phyloP scores from a whole-genome alignment of 2,329 filamentous ascomycete genomes.

The Teratosphaeria pseudoeucalypti region DNA sequence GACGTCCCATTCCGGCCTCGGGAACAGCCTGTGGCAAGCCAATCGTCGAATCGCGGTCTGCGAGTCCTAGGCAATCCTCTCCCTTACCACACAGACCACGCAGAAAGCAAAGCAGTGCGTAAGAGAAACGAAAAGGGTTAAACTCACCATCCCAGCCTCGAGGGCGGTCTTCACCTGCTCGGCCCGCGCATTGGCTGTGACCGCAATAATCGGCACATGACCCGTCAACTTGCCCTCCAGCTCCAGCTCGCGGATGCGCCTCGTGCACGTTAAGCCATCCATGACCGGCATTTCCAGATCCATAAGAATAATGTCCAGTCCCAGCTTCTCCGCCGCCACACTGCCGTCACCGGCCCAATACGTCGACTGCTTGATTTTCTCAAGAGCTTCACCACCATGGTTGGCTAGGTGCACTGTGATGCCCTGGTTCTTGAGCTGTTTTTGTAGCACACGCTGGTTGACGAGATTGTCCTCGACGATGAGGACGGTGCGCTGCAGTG shows the following conservation, averaged over 20 bases:
- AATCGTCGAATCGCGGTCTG: too few species aligned
- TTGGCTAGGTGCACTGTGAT: conserved; percentile 38
- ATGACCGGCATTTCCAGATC: conserved; percentile 77
- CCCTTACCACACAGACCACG: too few species aligned
- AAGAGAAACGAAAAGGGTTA: neutral
- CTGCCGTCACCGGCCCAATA: conserved; percentile 27
- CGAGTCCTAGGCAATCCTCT: too few species aligned
- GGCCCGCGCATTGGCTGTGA: conserved; percentile 68
- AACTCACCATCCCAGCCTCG: conserved; percentile 54
- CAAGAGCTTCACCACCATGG: conserved; percentile 40
- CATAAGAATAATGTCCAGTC: conserved; percentile 54
- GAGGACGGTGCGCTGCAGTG: conserved; percentile 17
- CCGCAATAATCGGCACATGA: conserved; percentile 70
- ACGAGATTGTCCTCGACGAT: conserved; percentile 39
- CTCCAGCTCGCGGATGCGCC: conserved; percentile 59
- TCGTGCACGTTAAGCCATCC: conserved; percentile 67
- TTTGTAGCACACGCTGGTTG: conserved; percentile 39
- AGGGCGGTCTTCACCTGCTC: conserved; percentile 65
- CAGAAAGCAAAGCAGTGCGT: neutral
- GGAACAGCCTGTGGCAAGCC: too few species aligned
- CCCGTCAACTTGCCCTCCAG: conserved; percentile 47
- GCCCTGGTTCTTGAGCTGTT: conserved; percentile 39
- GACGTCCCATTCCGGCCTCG: too few species aligned
- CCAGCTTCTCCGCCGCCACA: conserved; percentile 9
- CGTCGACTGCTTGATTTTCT: conserved; percentile 31